These are phyloP conservation scores for Camellia oleifera DNA, from an alignment of 179 eudicot genomes.

Conservation along the genomic window DNA sequence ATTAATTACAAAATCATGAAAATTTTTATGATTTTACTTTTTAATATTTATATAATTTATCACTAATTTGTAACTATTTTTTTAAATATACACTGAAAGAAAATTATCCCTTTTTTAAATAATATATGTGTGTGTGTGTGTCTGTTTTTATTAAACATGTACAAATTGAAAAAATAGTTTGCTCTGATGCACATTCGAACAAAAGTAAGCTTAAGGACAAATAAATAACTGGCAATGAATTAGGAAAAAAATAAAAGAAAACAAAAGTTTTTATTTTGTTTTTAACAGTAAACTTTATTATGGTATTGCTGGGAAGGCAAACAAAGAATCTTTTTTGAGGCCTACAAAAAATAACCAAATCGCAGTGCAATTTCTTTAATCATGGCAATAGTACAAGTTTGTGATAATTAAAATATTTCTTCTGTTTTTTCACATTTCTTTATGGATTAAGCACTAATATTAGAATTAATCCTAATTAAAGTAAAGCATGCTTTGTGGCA, in stretches of 20 bases:
- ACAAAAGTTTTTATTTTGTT: neutral
- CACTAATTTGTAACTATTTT: too few relatives aligned
- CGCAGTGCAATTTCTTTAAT: slow-evolving; percentile 9
- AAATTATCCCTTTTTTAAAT: too few relatives aligned
- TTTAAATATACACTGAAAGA: too few relatives aligned
- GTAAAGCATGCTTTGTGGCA: neutral
- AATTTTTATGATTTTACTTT: too few relatives aligned
- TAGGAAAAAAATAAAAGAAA: neutral
- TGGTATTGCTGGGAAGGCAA: neutral
- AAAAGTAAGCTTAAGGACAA: neutral
- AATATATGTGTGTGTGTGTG: too few relatives aligned
- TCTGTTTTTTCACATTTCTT: too few relatives aligned
- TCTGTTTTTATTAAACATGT: neutral
- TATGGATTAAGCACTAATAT: too few relatives aligned
- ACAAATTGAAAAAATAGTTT: neutral
- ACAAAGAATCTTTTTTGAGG: slow-evolving; percentile 18
- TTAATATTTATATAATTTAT: too few relatives aligned
- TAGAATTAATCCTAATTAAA: neutral
- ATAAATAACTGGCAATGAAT: slow-evolving; percentile 6
- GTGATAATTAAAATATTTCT: too few relatives aligned
- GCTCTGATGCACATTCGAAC: neutral
- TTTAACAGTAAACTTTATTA: neutral
- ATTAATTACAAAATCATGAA: too few relatives aligned
- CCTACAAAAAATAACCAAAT: slow-evolving; percentile 8
- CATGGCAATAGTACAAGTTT: slow-evolving; percentile 3